Conservation (phyloP, 2,329 filamentous ascomycete species). For the Fusarium robinianum region DNA sequence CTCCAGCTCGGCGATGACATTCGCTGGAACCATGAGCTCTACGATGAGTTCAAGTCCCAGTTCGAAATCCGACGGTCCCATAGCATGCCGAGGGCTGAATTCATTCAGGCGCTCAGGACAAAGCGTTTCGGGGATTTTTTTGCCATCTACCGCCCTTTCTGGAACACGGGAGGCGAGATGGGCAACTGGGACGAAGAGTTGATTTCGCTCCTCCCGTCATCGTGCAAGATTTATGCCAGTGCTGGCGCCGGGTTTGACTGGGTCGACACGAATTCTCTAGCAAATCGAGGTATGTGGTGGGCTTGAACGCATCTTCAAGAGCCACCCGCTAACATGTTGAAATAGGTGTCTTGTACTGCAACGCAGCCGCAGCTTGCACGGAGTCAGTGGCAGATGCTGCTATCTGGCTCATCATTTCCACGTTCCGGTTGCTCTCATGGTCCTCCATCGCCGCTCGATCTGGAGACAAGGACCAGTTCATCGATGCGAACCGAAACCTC, state of each 20-base stretch:
- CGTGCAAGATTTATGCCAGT: constrained; percentile 35
- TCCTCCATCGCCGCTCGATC: constrained; percentile 33
- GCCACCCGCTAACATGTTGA: neutral
- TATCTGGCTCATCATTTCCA: constrained; percentile 37
- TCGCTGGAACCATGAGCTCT: constrained; percentile 35
- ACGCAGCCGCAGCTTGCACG: constrained; percentile 35
- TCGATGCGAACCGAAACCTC: constrained; percentile 31
- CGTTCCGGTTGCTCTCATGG: constrained; percentile 35
- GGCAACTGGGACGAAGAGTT: constrained; percentile 37
- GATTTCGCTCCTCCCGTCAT: constrained; percentile 25
- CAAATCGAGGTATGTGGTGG: constrained; percentile 23
- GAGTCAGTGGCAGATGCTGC: constrained; percentile 35
- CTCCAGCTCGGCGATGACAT: constrained; percentile 38
- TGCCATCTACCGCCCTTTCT: constrained; percentile 36
- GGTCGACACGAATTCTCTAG: constrained; percentile 33
- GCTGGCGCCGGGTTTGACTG: constrained; percentile 37
- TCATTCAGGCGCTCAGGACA: constrained; percentile 32
- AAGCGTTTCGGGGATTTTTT: constrained; percentile 33
- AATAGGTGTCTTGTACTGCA: constrained; percentile 34
- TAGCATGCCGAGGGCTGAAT: constrained; percentile 34
- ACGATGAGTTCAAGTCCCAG: constrained; percentile 28
- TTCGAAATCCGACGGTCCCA: constrained; percentile 35
- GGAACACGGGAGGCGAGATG: constrained; percentile 37
- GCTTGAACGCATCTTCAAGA: fast-evolving
- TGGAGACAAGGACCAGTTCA: constrained; percentile 32